These are phyloP conservation scores for Acer saccharum DNA, from an alignment of 345 rosid genomes.

Conservation along the genomic window DNA sequence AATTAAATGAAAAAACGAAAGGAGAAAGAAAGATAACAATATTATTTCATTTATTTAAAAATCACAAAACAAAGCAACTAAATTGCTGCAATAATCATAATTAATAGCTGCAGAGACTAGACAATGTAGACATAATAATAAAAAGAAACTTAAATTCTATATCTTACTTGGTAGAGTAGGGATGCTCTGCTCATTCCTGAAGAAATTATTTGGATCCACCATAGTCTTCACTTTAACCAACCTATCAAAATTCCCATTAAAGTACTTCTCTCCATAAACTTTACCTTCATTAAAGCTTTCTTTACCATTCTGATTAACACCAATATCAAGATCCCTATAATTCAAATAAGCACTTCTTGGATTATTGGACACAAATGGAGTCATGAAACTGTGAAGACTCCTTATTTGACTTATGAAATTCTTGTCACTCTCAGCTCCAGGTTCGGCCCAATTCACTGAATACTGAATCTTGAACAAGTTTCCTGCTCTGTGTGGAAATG, in stretches of 20 bases:
- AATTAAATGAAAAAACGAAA: no score
- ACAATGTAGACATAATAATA: no score
- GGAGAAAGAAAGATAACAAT: no score
- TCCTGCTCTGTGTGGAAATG: neutral
- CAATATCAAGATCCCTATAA: no score
- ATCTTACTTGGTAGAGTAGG: slow-evolving; percentile 16
- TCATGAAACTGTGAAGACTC: no score
- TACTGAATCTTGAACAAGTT: neutral
- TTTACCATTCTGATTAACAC: neutral
- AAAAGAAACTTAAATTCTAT: no score
- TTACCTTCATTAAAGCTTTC: neutral
- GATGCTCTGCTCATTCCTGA: slow-evolving; percentile 39
- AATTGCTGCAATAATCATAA: no score
- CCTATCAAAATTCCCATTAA: neutral
- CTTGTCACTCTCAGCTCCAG: neutral
- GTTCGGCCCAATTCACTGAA: neutral
- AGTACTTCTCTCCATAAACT: neutral
- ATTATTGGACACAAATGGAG: no score
- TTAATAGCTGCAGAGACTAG: no score
- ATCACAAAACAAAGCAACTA: no score
- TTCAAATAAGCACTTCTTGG: no score
- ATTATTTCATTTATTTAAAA: no score
- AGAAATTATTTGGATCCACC: slow-evolving; percentile 34
- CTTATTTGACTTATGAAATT: neutral
- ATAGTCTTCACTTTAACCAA: slow-evolving; percentile 16